phyloP scores from a whole-genome alignment of 306 rosid species.

The Cicer judaicum region DNA sequence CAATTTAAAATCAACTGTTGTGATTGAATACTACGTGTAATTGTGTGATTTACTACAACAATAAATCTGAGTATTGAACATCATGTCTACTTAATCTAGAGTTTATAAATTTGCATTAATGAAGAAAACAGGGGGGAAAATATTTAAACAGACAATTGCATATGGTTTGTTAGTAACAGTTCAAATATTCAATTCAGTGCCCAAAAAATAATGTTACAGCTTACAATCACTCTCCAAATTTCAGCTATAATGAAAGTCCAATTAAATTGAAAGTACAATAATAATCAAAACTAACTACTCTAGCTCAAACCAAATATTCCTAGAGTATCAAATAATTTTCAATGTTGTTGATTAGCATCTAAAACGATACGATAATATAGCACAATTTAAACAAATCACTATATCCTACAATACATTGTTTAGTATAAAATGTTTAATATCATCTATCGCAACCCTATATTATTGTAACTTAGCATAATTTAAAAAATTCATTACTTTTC shows the following conservation, averaged over 20 bases:
- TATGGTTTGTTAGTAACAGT: slow-evolving; percentile 50
- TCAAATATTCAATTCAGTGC: slow-evolving; percentile 33
- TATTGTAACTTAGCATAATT: background rate
- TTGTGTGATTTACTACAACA: too few species aligned
- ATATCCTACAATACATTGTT: too few species aligned
- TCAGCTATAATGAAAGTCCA: slow-evolving; percentile 11
- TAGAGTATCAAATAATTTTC: background rate
- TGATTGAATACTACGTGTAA: too few species aligned
- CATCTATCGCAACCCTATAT: too few species aligned
- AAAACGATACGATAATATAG: too few species aligned
- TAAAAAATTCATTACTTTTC: background rate
- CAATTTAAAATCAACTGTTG: too few species aligned
- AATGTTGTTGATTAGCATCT: too few species aligned
- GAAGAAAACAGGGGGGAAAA: background rate
- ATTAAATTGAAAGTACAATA: slow-evolving; percentile 5
- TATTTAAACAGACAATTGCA: slow-evolving; percentile 35
- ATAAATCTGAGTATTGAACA: too few species aligned
- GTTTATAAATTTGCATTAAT: background rate
- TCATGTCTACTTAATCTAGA: too few species aligned
- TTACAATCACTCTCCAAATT: slow-evolving; percentile 24
- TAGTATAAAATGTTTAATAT: too few species aligned
- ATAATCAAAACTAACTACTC: slow-evolving; percentile 42
- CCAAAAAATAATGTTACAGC: background rate
- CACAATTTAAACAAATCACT: too few species aligned
- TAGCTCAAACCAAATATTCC: slow-evolving; percentile 60